Conservation (phyloP, 345 rosid species). For the Brassica rapa region DNA sequence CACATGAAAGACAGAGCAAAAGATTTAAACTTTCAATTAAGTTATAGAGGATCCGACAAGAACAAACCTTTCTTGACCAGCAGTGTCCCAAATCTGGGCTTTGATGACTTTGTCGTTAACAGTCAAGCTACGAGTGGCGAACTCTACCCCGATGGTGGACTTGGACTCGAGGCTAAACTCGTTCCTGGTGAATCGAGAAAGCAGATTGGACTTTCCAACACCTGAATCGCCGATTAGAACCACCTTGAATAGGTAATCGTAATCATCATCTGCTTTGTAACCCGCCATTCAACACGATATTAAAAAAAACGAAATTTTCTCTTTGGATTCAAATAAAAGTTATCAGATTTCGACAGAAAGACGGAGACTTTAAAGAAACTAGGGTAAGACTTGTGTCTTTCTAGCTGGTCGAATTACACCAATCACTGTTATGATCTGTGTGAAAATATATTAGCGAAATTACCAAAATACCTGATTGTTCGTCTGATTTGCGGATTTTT, state of each 20-base stretch:
- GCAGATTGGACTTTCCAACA: conserved; percentile 91
- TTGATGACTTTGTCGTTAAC: conserved; percentile 83
- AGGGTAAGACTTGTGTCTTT: conserved; percentile 38
- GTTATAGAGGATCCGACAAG: not conserved
- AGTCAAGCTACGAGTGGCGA: conserved; percentile 91
- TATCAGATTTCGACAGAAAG: conserved; percentile 12
- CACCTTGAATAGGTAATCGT: conserved; percentile 89
- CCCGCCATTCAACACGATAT: conserved; percentile 61
- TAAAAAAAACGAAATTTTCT: not conserved
- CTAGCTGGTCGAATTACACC: conserved; percentile 22
- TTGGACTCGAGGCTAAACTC: conserved; percentile 94
- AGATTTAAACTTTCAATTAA: not conserved
- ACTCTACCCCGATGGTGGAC: conserved; percentile 93
- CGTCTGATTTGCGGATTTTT: not conserved
- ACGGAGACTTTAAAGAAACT: conserved; percentile 19
- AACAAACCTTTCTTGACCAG: conserved; percentile 84
- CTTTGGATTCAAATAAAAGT: conserved; percentile 25
- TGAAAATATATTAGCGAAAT: not conserved
- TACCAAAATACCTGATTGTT: not conserved
- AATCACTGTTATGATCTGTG: conserved; percentile 13
- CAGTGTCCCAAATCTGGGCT: conserved; percentile 99
- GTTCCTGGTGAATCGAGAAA: conserved; percentile 87
- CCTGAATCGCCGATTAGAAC: conserved; percentile 94
- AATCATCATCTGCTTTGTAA: conserved; percentile 91
- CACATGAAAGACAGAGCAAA: not conserved